Base-by-base conservation (phyloP, 768 basidiomycete genomes). In the Coprinellus aureogranulatus region DNA sequence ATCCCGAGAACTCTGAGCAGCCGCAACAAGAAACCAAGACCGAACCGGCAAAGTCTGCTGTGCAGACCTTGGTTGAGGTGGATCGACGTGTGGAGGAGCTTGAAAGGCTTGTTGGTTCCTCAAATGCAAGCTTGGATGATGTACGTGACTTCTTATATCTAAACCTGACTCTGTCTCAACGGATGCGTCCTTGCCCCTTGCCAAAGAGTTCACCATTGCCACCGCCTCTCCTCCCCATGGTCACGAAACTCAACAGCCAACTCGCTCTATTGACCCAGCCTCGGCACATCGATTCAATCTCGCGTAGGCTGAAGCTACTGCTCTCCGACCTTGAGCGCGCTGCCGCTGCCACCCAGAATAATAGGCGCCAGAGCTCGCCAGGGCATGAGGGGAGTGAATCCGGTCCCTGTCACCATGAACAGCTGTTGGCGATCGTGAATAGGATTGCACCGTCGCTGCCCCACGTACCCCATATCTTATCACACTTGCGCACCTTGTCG, bases 281-380 rank as follows among this genome's bases (percentile, higher is more conserved):
- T 0, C 86, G 95, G 16, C 94, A 98, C 67, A 87, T 98, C 50
- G 97, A 99, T 71, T 90, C 93, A 11, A 90, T 98, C 60, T 95
- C 95, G 1, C 85, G 96, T 4, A 87, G 96, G 4, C 82, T 98
- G 59, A 99, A 98, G 66, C 77, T 98, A 8, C 82, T 98, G 18
- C 80, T 96, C 14, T 88, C 94, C 1, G 97, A 99, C 71, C 82
- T 99, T 51, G 96, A 98, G 50, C 87, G 95, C 28, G 82, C n/a
- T n/a, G n/a, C 84, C 3, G 85, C 88, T 31, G 78, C 74, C 12
- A 74, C 78, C 16, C 84, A 78, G 67, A 77, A 75, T 41, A 80
- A 75, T 63, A 75, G 76, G 25, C 76, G 77, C 10, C 75, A 80
- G 50, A 69, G 75, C 1, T 78, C 79, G 1, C 80, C 82, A 61